Evolutionary conservation across 2,329 filamentous ascomycete genomes (phyloP).

Genomic region (Penicillium sp.): DNA sequence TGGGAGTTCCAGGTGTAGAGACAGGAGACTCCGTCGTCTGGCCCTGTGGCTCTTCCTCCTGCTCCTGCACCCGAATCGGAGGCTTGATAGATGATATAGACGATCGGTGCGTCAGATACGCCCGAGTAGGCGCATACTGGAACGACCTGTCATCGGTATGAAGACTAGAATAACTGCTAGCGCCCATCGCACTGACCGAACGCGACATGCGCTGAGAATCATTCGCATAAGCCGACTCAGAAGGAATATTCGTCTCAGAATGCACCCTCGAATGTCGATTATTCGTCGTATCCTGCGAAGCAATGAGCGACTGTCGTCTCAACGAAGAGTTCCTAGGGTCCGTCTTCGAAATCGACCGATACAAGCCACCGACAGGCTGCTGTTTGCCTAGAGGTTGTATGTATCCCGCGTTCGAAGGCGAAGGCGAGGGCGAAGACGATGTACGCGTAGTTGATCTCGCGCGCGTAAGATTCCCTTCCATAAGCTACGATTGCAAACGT

Average conservation of each 20-base stretch:
- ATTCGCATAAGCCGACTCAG: conserved; percentile 30
- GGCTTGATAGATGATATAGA: conserved; percentile 44
- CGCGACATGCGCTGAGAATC: conserved; percentile 53
- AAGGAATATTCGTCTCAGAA: conserved; percentile 61
- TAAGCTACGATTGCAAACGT: conserved; percentile 60
- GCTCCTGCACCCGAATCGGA: conserved; percentile 6
- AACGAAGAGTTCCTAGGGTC: conserved; percentile 49
- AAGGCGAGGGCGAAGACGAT: conserved; percentile 50
- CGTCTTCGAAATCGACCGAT: conserved; percentile 43
- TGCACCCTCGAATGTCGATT: conserved; percentile 61
- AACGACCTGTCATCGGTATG: conserved; percentile 37
- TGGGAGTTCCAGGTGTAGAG: conserved; percentile 18
- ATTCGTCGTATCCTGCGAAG: conserved; percentile 36
- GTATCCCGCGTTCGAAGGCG: conserved; percentile 18
- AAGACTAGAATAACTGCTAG: conserved; percentile 33
- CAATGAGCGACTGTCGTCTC: conserved; percentile 41
- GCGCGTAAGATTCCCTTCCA: conserved; percentile 87
- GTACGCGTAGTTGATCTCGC: conserved; percentile 68
- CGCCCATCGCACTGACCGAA: conserved; percentile 61
- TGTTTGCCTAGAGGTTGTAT: conserved; percentile 30
- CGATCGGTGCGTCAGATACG: conserved; percentile 36
- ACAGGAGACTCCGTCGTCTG: conserved; percentile 8
- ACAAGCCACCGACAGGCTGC: conserved; percentile 44
- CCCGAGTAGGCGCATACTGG: conserved; percentile 31
- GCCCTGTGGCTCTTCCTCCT: conserved; percentile 8